Evolutionary conservation across 495 filamentous ascomycete species (phyloP).

Genomic region (Trichoderma virens): DNA sequence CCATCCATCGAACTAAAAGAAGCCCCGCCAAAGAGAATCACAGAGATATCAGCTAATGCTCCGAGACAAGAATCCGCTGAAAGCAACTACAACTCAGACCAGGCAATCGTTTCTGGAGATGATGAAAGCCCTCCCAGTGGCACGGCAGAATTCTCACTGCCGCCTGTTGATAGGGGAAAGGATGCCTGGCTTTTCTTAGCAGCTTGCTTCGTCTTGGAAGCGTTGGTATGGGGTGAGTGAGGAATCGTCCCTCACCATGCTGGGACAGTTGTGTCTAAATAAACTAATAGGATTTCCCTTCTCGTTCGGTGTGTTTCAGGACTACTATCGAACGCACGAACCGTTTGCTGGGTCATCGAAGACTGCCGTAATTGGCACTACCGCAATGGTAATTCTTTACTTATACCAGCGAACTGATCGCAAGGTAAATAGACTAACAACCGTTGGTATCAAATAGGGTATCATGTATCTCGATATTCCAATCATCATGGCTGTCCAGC

Average conservation of each 20-base stretch:
- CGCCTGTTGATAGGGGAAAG: conserved; percentile 52
- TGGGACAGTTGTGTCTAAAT: not conserved
- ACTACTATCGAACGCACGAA: conserved; percentile 36
- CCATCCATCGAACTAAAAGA: not conserved
- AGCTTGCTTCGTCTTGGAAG: conserved; percentile 56
- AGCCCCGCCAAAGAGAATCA: not conserved
- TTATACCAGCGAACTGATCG: no score
- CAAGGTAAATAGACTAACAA: no score
- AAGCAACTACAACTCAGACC: not conserved
- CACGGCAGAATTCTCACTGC: conserved; percentile 30
- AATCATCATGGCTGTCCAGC: conserved; percentile 29
- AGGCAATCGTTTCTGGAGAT: not conserved
- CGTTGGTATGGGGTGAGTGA: conserved; percentile 53
- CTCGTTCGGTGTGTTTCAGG: conserved; percentile 46
- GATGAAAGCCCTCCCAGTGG: not conserved
- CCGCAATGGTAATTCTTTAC: conserved; percentile 32
- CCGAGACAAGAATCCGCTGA: not conserved
- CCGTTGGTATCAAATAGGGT: conserved; percentile 25
- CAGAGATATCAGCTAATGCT: not conserved
- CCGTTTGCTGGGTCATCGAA: conserved; percentile 30
- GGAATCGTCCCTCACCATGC: not conserved
- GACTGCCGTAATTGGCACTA: conserved; percentile 36
- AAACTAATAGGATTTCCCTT: conserved; percentile 50
- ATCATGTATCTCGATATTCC: conserved; percentile 45
- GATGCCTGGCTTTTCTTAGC: conserved; percentile 61